Evolutionary conservation across 495 filamentous ascomycete species (phyloP).

Genomic region (Penicillium salamii): DNA sequence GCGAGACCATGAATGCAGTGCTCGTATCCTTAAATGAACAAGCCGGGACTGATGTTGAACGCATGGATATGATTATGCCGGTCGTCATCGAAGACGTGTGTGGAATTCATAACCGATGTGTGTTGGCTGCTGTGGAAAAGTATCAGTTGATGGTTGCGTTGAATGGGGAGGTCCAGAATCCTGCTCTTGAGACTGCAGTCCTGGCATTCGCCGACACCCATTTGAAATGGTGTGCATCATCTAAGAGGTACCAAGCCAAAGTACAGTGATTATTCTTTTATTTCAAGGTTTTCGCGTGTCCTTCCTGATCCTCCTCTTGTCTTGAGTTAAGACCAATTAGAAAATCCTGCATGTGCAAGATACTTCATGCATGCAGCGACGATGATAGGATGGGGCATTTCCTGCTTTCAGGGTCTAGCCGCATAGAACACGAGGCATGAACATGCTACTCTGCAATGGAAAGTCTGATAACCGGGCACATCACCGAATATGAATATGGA

Average conservation of each 20-base stretch:
- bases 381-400: too few species aligned
- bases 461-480: too few species aligned
- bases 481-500: too few species aligned
- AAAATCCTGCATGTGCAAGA: too few species aligned
- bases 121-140: neutral
- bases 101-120: neutral
- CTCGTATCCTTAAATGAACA: neutral
- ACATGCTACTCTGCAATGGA: too few species aligned
- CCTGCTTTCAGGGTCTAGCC: too few species aligned
- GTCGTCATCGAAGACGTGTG: neutral
- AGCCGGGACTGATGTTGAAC: neutral
- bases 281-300: too few species aligned
- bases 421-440: too few species aligned
- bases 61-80: constrained; percentile 13
- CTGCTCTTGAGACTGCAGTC: neutral
- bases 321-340: too few species aligned
- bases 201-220: neutral
- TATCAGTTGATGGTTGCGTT: neutral
- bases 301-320: too few species aligned
- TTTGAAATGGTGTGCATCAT: constrained; percentile 1
- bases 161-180: neutral
- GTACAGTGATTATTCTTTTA: neutral
- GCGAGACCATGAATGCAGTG: constrained; percentile 3
- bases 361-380: too few species aligned
- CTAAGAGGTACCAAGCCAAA: neutral